These are phyloP conservation scores for Wickerhamomyces mucosus DNA, from an alignment of 805 yeast genomes.

Conservation along the genomic window DNA sequence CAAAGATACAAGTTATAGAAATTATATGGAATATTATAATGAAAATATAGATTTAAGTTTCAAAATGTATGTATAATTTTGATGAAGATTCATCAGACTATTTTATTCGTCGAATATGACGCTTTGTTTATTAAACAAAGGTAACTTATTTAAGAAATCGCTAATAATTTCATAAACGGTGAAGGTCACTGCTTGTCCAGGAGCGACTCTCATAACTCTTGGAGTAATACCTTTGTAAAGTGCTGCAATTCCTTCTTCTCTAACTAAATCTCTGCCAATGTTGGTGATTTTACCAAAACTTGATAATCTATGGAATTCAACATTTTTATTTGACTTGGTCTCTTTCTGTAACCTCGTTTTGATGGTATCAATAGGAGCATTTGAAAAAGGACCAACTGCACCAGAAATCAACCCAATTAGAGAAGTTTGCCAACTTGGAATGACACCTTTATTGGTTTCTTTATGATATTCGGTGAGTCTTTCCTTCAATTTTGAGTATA, in stretches of 20 bases:
- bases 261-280: slow-evolving; percentile 71
- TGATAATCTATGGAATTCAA: slow-evolving; percentile 31
- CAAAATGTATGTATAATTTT: no score
- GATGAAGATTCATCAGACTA: neutral
- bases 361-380: slow-evolving; percentile 95
- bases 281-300: slow-evolving; percentile 72
- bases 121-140: slow-evolving; percentile 21
- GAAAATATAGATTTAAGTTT: no score
- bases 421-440: slow-evolving; percentile 94
- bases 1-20: no score
- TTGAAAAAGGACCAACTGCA: slow-evolving; percentile 95
- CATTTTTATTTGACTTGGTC: slow-evolving; percentile 38
- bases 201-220: slow-evolving; percentile 98
- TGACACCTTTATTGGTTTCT: slow-evolving; percentile 29
- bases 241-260: slow-evolving; percentile 83
- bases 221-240: slow-evolving; percentile 97
- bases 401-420: slow-evolving; percentile 86
- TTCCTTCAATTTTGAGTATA: slow-evolving; percentile 77
- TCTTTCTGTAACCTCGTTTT: slow-evolving; percentile 95
- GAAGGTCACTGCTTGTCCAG: slow-evolving; percentile 98
- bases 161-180: slow-evolving; percentile 91
- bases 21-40: no score
- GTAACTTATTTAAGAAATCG: slow-evolving; percentile 40
- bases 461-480: slow-evolving; percentile 52
- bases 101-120: slow-evolving; percentile 23